Evolutionary conservation across 352 stramenopile species (phyloP), one percentile per base, ranked within the genome.

Genomic region (Thalassiosira hispida): DNA sequence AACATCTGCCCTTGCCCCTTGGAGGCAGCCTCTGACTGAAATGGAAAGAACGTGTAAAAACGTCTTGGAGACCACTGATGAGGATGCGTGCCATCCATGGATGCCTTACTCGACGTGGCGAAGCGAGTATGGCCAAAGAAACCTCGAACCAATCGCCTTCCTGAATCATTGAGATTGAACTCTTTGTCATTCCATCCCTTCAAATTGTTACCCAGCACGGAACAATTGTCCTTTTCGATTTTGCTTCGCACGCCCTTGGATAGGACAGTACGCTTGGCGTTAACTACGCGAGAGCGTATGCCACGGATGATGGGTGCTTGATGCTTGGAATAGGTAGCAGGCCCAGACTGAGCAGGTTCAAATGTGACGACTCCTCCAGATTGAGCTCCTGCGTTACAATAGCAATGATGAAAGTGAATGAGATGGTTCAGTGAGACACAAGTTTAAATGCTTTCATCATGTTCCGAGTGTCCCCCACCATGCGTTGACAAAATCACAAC

Each of bases 251-350:
- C 25, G 9, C 81, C 52, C 40, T 87, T 76, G 38, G 69, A 86
- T 16, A 94, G 63, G 62, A 87, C 84, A 1, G 84, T 90, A 18
- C 90, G 77, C 73, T 94, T 94, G 52, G 79, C 67, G 66, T 94
- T 94, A 18, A 94, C 86, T 11, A 92, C 83, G 20, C 90, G 77
- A 29, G 56, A 84, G 27, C 89, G 72, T 27, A 51, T 44, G 4
- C 70, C 70, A 1, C 25, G 33, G 1, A 72, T 31, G 12, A 44
- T 23, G 9, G 68, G 68, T 25, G 33, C 7, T 31, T 53, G 16
- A 49, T 49, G 11, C 16, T 49, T 16, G 35, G 35, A 53, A 29
- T 25, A 40, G 31, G 31, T 40, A 40, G 44, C 20, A 6, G 53
- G 14, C 33, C 12, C 35, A 18, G 31, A 51, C 23, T 47, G 33